A percentile compares a stretch with the other conserved stretches of the same genome.
Conservation (phyloP, 2,329 filamentous ascomycete genomes). For the Karstenula rhodostoma region DNA sequence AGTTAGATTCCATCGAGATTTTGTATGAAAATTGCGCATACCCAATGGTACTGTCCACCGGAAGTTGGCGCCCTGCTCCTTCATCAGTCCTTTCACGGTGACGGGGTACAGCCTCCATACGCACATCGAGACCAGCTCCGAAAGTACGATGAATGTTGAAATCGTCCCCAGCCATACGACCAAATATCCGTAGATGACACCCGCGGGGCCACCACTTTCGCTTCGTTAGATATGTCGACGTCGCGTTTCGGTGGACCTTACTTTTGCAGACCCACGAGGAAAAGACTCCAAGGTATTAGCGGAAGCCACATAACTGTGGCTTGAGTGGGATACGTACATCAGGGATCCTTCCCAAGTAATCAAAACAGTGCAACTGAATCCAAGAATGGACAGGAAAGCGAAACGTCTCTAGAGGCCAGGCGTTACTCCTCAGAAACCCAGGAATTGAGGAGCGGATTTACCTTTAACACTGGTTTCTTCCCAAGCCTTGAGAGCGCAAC, state of each 20-base stretch:
- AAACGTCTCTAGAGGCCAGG: not conserved
- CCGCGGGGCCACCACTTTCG: slow-evolving; percentile 40
- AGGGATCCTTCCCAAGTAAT: slow-evolving; percentile 9
- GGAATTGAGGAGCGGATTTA: slow-evolving; percentile 6
- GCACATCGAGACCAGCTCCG: slow-evolving; percentile 46
- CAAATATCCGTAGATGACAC: slow-evolving; percentile 42
- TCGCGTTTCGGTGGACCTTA: slow-evolving; percentile 9
- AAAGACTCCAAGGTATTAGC: slow-evolving; percentile 28
- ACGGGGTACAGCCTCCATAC: not conserved
- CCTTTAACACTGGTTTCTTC: slow-evolving; percentile 36
- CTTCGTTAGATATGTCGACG: not conserved
- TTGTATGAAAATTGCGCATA: not conserved
- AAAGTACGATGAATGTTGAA: slow-evolving; percentile 37
- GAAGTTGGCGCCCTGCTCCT: slow-evolving; percentile 25
- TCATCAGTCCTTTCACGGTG: not conserved
- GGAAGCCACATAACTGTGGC: not conserved
- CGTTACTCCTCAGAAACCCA: not conserved
- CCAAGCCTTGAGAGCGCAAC: slow-evolving; percentile 30
- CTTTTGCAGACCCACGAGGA: slow-evolving; percentile 30
- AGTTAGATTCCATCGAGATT: not conserved
- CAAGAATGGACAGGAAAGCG: slow-evolving; percentile 4
- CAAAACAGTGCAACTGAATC: slow-evolving; percentile 2
- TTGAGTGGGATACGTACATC: not conserved
- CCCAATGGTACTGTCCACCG: slow-evolving; percentile 34
- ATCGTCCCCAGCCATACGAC: slow-evolving; percentile 39